phyloP scores from a whole-genome alignment of 306 rosid species.

The Cucurbita pepo region DNA sequence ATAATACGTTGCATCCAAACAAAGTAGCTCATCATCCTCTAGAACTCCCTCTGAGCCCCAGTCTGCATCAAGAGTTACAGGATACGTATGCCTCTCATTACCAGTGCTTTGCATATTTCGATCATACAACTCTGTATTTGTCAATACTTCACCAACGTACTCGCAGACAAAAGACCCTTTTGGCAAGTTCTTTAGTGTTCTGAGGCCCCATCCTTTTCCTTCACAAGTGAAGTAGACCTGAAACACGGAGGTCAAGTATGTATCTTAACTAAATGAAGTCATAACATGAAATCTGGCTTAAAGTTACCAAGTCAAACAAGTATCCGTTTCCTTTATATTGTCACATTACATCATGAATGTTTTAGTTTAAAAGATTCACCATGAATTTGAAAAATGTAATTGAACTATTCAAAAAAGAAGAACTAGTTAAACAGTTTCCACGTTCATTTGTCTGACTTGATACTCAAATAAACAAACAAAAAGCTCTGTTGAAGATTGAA shows the following conservation, averaged over 20 bases:
- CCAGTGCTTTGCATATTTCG: slow-evolving; percentile 23
- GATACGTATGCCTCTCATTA: slow-evolving; percentile 71
- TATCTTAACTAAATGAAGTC: background rate
- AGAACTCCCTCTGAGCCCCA: slow-evolving; percentile 73
- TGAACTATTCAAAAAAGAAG: background rate
- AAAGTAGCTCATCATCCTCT: slow-evolving; percentile 74
- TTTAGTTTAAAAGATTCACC: background rate
- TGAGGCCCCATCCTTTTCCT: slow-evolving; percentile 87
- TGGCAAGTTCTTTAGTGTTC: slow-evolving; percentile 58
- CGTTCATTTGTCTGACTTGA: background rate
- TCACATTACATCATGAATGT: background rate
- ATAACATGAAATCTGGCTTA: background rate
- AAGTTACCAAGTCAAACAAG: background rate
- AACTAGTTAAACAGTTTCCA: background rate
- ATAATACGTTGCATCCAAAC: slow-evolving; percentile 75
- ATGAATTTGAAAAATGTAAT: background rate
- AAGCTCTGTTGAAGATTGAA: background rate
- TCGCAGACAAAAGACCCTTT: slow-evolving; percentile 75
- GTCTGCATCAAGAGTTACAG: slow-evolving; percentile 81
- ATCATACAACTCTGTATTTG: slow-evolving; percentile 63
- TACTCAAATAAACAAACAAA: background rate
- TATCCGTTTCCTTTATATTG: background rate
- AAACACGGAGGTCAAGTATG: slow-evolving; percentile 6
- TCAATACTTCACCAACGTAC: slow-evolving; percentile 73
- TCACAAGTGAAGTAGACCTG: slow-evolving; percentile 59